Conservation (phyloP, 208 protist genomes). For the Zelonia costaricensis region DNA sequence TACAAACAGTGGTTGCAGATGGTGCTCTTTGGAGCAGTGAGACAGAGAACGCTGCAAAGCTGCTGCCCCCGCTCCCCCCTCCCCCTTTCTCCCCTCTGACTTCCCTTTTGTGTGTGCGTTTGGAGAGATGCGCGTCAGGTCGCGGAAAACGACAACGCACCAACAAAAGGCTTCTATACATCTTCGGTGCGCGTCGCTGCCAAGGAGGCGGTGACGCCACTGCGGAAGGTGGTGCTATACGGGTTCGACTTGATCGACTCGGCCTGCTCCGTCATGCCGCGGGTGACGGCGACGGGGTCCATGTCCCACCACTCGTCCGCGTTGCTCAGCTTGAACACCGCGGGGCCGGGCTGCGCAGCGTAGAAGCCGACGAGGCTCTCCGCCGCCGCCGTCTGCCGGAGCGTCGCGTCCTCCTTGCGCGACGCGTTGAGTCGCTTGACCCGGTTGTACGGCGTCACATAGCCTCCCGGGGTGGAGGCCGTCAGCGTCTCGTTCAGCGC, state of each 20-base stretch:
- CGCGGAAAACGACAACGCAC: too few relatives aligned
- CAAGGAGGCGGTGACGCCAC: too few relatives aligned
- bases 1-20: too few relatives aligned
- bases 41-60: too few relatives aligned
- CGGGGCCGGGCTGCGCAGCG: conserved; percentile 23
- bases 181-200: too few relatives aligned
- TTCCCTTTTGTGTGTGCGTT: too few relatives aligned
- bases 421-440: conserved; percentile 37
- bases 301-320: conserved; percentile 74
- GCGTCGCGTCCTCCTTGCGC: conserved; percentile 19
- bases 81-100: too few relatives aligned
- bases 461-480: conserved; percentile 33
- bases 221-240: conserved; percentile 25
- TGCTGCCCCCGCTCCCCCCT: too few relatives aligned
- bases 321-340: conserved; percentile 84
- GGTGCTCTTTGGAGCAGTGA: too few relatives aligned
- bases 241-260: conserved; percentile 34
- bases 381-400: conserved; percentile 18
- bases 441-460: conserved; percentile 40
- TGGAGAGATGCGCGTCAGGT: too few relatives aligned
- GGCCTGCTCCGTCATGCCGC: conserved; percentile 24
- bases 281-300: conserved; percentile 52
- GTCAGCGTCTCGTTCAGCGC: conserved; percentile 33
- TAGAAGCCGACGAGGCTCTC: conserved; percentile 31
- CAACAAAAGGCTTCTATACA: too few relatives aligned